These are phyloP conservation scores for Cladophialophora exuberans DNA, from an alignment of 2,329 filamentous ascomycete genomes.

Conservation along the genomic window DNA sequence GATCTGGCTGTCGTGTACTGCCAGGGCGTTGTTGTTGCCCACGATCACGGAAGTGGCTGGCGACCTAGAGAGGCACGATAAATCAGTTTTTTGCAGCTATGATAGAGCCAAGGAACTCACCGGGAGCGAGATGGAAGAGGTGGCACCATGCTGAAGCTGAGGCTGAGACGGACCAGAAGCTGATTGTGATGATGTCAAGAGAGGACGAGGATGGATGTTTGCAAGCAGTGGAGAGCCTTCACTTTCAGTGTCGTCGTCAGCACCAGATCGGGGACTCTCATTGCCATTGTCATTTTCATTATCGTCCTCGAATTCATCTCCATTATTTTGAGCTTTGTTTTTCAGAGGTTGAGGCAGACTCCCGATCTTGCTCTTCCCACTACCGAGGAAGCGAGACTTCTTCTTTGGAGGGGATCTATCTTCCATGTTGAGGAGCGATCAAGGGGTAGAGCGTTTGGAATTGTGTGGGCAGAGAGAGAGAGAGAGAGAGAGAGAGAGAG, in stretches of 20 bases:
- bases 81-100: too few relatives aligned
- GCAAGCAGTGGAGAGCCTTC: neutral
- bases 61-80: too few relatives aligned
- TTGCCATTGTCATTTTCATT: neutral
- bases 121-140: neutral
- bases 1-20: neutral
- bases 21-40: neutral
- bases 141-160: too few relatives aligned
- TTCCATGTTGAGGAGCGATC: slow-evolving; percentile 21
- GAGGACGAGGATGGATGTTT: neutral
- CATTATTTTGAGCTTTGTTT: neutral
- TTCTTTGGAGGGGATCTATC: slow-evolving; percentile 28
- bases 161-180: too few relatives aligned
- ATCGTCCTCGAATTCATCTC: neutral
- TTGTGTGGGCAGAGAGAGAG: neutral
- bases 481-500: neutral
- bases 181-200: neutral
- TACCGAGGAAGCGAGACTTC: slow-evolving; percentile 29
- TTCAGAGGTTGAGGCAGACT: slow-evolving; percentile 21
- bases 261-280: neutral
- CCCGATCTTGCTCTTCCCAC: slow-evolving; percentile 28
- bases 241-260: neutral
- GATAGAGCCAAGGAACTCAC: too few relatives aligned
- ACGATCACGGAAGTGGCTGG: too few relatives aligned
- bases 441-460: neutral